A percentile compares a stretch with the other conserved stretches of the same genome.
Conservation (phyloP, 176 grass and related monocot genomes). For the Puya raimondii region DNA sequence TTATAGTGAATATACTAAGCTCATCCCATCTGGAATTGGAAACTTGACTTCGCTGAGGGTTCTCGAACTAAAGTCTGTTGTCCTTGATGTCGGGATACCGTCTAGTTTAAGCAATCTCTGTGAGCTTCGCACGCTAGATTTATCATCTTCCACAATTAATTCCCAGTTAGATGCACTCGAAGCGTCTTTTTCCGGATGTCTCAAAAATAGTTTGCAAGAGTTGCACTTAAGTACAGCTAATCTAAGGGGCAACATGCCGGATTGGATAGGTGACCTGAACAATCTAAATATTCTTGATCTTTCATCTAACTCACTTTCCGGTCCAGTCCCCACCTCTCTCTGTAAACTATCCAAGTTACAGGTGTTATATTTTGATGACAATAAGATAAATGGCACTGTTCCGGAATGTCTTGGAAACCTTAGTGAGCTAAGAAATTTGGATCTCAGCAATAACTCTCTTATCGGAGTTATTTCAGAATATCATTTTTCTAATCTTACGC, state of each 20-base stretch:
- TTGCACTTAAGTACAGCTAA: background rate
- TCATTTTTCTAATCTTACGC: slow-evolving; percentile 17
- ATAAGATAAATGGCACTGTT: slow-evolving; percentile 26
- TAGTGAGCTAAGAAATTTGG: background rate
- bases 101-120: too few species aligned
- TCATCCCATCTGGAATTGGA: slow-evolving; percentile 12
- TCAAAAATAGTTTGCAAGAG: background rate
- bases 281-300: slow-evolving; percentile 28
- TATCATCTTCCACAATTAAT: too few species aligned
- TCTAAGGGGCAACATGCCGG: slow-evolving; percentile 12
- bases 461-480: background rate
- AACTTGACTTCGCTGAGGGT: too few species aligned
- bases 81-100: too few species aligned
- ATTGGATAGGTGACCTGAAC: slow-evolving; percentile 26
- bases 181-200: background rate
- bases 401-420: background rate
- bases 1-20: too few species aligned
- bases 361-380: slow-evolving; percentile 18
- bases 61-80: background rate
- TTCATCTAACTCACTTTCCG: too few species aligned
- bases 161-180: too few species aligned
- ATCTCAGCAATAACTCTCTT: slow-evolving; percentile 3
- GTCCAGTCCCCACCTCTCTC: background rate
- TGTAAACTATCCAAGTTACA: slow-evolving; percentile 9
- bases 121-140: too few species aligned